A percentile compares a stretch with the other conserved stretches of the same genome.
These are phyloP conservation scores for Auricularia auricula-judae DNA, from an alignment of 768 basidiomycete genomes.

Conservation along the genomic window DNA sequence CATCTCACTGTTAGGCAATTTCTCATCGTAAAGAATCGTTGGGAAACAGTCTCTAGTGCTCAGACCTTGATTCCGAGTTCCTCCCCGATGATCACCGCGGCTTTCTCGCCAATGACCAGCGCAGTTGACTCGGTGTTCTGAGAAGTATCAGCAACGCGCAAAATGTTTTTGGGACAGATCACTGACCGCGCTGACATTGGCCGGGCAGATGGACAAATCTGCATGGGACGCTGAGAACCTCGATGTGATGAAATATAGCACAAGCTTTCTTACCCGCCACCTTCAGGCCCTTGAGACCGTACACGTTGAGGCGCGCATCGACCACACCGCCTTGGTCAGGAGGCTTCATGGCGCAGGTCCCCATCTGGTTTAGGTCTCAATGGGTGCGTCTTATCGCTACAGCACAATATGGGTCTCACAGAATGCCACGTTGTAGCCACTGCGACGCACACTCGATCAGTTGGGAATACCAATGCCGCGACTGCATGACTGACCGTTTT, in stretches of 20 bases:
- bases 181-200: constrained; percentile 26
- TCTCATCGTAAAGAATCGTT: neutral
- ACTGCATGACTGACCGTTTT: constrained; percentile 7
- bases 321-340: too few species aligned
- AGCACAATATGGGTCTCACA: constrained; percentile 9
- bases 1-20: too few species aligned
- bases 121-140: constrained; percentile 35
- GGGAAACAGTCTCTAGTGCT: neutral
- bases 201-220: constrained; percentile 30
- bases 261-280: too few species aligned
- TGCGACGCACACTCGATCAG: constrained; percentile 2
- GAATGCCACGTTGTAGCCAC: constrained; percentile 24
- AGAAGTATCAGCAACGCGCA: neutral
- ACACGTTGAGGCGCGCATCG: too few species aligned
- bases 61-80: constrained; percentile 27
- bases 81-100: constrained; percentile 45
- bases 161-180: neutral
- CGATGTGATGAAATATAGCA: too few species aligned
- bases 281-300: too few species aligned
- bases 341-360: too few species aligned
- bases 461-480: neutral
- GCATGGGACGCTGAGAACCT: neutral
- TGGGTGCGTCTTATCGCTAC: too few species aligned
- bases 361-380: too few species aligned
- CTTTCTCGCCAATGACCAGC: constrained; percentile 47